Evolutionary conservation across 2,329 filamentous ascomycete genomes (phyloP).

Genomic region (Pseudomassariella vexata): DNA sequence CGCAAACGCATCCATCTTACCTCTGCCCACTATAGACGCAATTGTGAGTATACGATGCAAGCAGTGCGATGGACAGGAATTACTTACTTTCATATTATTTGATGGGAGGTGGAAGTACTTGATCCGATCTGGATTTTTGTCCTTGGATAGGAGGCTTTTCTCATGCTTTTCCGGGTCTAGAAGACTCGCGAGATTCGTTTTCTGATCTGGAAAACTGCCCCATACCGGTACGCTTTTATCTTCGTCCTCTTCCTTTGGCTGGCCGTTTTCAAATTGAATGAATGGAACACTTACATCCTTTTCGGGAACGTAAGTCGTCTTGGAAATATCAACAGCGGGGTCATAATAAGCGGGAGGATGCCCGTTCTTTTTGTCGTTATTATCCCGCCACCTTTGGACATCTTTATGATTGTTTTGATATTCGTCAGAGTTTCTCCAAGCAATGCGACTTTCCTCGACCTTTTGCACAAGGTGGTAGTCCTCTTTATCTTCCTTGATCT

Average conservation of each 20-base stretch:
- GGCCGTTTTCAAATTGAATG: not conserved
- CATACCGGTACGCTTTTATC: not conserved
- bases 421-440: not conserved
- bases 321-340: too few relatives aligned
- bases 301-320: too few relatives aligned
- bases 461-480: not conserved
- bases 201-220: constrained; percentile 4
- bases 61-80: not conserved
- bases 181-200: constrained; percentile 1
- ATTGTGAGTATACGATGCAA: too few relatives aligned
- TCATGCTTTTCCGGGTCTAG: not conserved
- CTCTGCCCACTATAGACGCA: constrained; percentile 4
- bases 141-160: not conserved
- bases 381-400: not conserved
- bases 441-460: not conserved
- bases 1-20: constrained; percentile 1
- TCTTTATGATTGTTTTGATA: not conserved
- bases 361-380: not conserved
- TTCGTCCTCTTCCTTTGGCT: not conserved
- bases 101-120: constrained; percentile 9
- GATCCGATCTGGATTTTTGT: not conserved
- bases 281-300: constrained; percentile 4
- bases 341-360: too few relatives aligned
- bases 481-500: not conserved
- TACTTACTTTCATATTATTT: constrained; percentile 8